Evolutionary conservation across 169 alveolate species (phyloP), one percentile per base, ranked within the genome.

Genomic region (Fabrea salina): DNA sequence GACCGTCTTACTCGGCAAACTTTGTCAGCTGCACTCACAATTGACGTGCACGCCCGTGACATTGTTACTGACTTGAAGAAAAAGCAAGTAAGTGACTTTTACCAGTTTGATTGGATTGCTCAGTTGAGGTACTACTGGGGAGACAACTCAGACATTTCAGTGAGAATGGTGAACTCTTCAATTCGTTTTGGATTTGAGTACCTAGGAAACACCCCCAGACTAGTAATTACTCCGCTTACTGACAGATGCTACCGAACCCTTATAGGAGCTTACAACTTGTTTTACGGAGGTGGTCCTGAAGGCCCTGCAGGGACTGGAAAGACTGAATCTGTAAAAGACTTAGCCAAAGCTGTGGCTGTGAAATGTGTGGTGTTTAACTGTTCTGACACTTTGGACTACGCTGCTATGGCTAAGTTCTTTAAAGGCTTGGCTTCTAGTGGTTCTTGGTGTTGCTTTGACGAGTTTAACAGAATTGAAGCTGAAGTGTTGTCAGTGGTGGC

Each of bases 261-360:
- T 41, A 91, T 93, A 91, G 96, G 96, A 4, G 98, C 98, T n/a
- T 75, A 91, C 71, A 88, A 92, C 61, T 88, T 90, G 61, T 89
- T 90, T 79, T 93, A 93, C 80, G 98, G 98, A n/a, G 98, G 98
- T 5, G 98, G 96, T 2, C 98, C 97, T n/a, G 98, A 95, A 40
- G 98, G 98, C 1, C 98, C 97, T 2, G 98, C 98, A 1, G 98
- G 98, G n/a, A 91, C 96, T 32, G 97, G 97, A 49, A 94, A 94
- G 85, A 94, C 97, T n/a, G 97, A 94, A 84, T 87, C 96, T 51
- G 92, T 93, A 35, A 94, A 94, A 87, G 97, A 94, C 86, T 84
- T 94, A 56, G 95, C 97, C 1, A 94, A 94, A 84, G 94, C 95
- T 6, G 72, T 94, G 58, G 96, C 96, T 13, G 89, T 90, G 41